phyloP scores from a whole-genome alignment of 306 rosid species.

The Alnus glutinosa region DNA sequence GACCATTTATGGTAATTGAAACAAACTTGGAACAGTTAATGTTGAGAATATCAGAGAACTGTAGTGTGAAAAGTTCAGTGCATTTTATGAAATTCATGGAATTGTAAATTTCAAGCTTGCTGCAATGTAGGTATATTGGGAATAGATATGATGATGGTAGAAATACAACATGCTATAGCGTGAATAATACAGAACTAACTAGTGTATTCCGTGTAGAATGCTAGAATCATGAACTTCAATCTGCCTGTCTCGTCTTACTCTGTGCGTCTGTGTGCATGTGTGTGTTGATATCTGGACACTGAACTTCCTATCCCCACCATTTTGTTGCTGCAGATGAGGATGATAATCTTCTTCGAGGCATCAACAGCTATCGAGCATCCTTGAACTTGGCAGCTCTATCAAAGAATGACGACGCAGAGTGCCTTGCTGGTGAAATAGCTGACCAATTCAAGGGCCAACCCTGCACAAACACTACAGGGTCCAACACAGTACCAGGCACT shows the following conservation, averaged over 20 bases:
- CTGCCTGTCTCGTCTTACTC: background rate
- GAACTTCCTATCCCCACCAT: conserved; percentile 10
- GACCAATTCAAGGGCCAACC: conserved; percentile 77
- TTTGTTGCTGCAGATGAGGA: conserved; percentile 57
- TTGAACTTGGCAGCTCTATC: conserved; percentile 56
- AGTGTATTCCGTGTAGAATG: background rate
- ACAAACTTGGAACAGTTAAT: background rate
- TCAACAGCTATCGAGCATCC: conserved; percentile 64
- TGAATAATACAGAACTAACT: background rate
- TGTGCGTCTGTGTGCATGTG: background rate
- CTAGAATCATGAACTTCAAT: background rate
- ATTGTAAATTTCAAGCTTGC: background rate
- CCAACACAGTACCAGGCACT: conserved; percentile 87
- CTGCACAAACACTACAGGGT: conserved; percentile 86
- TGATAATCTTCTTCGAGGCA: conserved; percentile 61
- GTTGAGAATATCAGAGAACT: background rate
- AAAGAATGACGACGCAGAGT: conserved; percentile 68
- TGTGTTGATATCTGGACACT: conserved; percentile 22
- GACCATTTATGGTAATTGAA: background rate
- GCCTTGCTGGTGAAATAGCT: conserved; percentile 76
- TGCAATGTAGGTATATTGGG: background rate
- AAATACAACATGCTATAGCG: background rate
- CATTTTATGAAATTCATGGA: background rate
- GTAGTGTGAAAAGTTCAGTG: background rate
- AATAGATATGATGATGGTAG: background rate